Evolutionary conservation across 225 moss, liverwort and hornwort genomes (phyloP).

Genomic region (Marchantia paleacea): DNA sequence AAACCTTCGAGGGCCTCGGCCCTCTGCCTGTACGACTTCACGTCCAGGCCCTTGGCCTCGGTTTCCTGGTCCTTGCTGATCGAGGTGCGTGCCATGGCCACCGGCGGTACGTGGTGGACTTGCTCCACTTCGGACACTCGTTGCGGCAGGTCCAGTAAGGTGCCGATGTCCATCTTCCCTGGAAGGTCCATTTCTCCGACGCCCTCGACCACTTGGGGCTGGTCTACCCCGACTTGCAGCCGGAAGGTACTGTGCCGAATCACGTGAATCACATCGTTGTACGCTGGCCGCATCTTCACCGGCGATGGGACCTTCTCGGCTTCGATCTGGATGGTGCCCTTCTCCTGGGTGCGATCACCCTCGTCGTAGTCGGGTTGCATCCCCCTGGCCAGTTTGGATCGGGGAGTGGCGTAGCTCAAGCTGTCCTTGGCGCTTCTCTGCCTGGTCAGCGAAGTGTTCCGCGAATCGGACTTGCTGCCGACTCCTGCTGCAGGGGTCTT

Average conservation of each 20-base stretch:
- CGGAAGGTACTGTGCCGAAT: constrained; percentile 98
- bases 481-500: background rate
- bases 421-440: constrained; percentile 46
- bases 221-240: constrained; percentile 70
- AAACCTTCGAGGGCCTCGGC: constrained; percentile 96
- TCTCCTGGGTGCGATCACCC: constrained; percentile 47
- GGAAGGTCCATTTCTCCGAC: constrained; percentile 78
- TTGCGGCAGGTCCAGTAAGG: constrained; percentile 78
- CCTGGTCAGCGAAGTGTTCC: constrained; percentile 32
- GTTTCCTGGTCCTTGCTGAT: constrained; percentile 42
- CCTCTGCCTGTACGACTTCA: constrained; percentile 85
- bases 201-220: constrained; percentile 56
- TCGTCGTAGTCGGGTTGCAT: constrained; percentile 42
- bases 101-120: constrained; percentile 21
- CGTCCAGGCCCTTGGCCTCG: constrained; percentile 70
- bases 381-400: constrained; percentile 41
- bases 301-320: constrained; percentile 48
- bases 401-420: constrained; percentile 36
- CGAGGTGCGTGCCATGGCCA: constrained; percentile 11
- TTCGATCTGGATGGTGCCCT: constrained; percentile 56
- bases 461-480: constrained; percentile 25
- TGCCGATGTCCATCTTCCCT: constrained; percentile 90
- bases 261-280: constrained; percentile 95
- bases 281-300: constrained; percentile 66
- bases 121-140: constrained; percentile 56